Conservation (phyloP, 2,329 filamentous ascomycete species). For the Cryphonectria naterciae region DNA sequence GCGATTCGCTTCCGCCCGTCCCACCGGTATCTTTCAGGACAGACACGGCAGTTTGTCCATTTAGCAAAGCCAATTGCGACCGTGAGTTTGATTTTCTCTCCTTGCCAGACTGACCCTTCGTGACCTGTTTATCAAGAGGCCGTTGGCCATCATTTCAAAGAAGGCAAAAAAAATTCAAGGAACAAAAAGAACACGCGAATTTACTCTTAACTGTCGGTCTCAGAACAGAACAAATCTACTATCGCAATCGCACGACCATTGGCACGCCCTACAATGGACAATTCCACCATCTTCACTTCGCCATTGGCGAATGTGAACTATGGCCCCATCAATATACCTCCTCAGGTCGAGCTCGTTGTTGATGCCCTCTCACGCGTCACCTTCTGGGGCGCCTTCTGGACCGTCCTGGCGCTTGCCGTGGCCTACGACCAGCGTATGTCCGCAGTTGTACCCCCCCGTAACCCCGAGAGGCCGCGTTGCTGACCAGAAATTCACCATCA, state of each 20-base stretch:
- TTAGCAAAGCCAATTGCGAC: not conserved
- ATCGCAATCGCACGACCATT: conserved; percentile 16
- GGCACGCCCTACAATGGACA: conserved; percentile 51
- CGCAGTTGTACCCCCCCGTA: not conserved
- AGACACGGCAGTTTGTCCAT: not conserved
- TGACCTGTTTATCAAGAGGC: not conserved
- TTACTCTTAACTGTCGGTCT: not conserved
- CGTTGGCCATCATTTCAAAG: not conserved
- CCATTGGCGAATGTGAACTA: conserved; percentile 66
- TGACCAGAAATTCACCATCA: conserved; percentile 27
- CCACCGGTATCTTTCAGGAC: not conserved
- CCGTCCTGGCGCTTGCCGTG: conserved; percentile 71
- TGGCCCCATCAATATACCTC: conserved; percentile 53
- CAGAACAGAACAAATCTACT: not conserved
- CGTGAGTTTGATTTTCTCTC: not conserved
- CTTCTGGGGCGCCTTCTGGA: conserved; percentile 66
- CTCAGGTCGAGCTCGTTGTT: conserved; percentile 60
- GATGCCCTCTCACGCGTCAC: conserved; percentile 61
- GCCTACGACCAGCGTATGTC: conserved; percentile 88
- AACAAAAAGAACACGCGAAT: not conserved
- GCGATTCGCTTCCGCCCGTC: not conserved
- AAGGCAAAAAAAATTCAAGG: not conserved
- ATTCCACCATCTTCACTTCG: conserved; percentile 69
- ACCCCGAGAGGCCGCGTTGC: not conserved
- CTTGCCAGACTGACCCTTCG: not conserved